Base-by-base conservation (phyloP, 306 rosid species). In the Phaseolus lunatus region DNA sequence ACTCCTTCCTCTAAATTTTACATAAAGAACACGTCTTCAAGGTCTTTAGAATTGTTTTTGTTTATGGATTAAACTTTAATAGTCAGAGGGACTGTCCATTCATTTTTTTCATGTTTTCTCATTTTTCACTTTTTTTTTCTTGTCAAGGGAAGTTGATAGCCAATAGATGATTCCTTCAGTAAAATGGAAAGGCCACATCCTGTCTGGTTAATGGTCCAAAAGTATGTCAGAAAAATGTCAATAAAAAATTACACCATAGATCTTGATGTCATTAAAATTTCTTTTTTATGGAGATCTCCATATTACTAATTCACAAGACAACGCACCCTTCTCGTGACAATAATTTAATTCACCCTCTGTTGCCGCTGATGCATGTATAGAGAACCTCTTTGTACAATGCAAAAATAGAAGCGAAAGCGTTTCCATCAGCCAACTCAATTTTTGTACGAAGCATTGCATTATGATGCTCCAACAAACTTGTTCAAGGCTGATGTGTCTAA, bases 401-500 rank as follows among this genome's bases (percentile, higher is more conserved):
- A 65, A 73, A 39, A 69, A 82, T 27, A 20, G 56, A 73, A 78
- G 82, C 58, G 74, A 48, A 43, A 62, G 43, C 81, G 69, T 41
- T 83, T 58, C 70, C 73, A 39, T 70, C 59, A 64, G 16, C 61
- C 67, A 64, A 57, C 76, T 48, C 67, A 57, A 47, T 33, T 24
- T 22, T 41, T 20, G 23, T 3, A 15, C 14, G 70, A 61, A 73
- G 27, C 41, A 61, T 41, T 54, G 33, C 29, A 5, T 70, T 83
- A 87, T 74, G 88, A 80, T 61, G 70, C 81, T 70, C 84, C 92
- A 43, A 90, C 81, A 59, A 90, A 92, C 80, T 92, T 90, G 81
- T 90, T 86, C 76, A 92, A 67, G 48, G 92, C 89, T 73, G 98
- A 92, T n/a, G 83, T 88, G 65, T 90, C 98, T 80, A 95, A 74